A percentile compares a stretch with the other conserved stretches of the same genome.
Conservation (phyloP, 2,329 filamentous ascomycete genomes). For the Trichoderma sp. region DNA sequence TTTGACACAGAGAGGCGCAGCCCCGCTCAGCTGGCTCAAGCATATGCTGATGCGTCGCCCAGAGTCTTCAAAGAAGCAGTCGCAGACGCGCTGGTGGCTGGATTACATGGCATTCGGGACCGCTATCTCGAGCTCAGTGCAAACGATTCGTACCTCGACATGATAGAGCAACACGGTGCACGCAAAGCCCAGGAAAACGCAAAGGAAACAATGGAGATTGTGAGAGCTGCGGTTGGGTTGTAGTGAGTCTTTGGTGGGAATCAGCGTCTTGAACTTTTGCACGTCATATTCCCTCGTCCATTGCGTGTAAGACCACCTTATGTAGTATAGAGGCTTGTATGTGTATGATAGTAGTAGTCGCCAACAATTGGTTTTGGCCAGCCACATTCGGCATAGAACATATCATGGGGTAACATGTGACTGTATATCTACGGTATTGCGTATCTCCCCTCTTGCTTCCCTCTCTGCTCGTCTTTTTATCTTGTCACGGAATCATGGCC, state of each 20-base stretch:
- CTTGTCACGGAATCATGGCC: background rate
- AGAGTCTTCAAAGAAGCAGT: conserved; percentile 51
- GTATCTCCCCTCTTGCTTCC: background rate
- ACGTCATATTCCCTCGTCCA: background rate
- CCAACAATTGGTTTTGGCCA: background rate
- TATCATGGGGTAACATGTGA: background rate
- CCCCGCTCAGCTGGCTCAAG: conserved; percentile 40
- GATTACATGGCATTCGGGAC: conserved; percentile 53
- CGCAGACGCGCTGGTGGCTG: conserved; percentile 52
- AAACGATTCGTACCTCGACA: conserved; percentile 52
- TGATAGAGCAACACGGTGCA: conserved; percentile 57
- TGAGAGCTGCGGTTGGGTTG: conserved; percentile 52
- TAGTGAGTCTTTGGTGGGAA: conserved; percentile 21
- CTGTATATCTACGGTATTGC: background rate
- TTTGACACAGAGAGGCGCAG: conserved; percentile 50
- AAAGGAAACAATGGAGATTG: conserved; percentile 52
- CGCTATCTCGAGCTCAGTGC: conserved; percentile 50
- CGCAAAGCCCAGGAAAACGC: conserved; percentile 61
- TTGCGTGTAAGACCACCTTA: background rate
- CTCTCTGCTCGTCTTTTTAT: background rate
- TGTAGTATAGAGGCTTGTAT: background rate
- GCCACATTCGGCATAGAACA: background rate
- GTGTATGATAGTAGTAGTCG: background rate
- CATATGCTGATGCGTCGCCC: conserved; percentile 37
- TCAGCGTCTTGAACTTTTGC: background rate